Evolutionary conservation across 768 basidiomycete species (phyloP).

Genomic region (Hypholoma sublateritium): DNA sequence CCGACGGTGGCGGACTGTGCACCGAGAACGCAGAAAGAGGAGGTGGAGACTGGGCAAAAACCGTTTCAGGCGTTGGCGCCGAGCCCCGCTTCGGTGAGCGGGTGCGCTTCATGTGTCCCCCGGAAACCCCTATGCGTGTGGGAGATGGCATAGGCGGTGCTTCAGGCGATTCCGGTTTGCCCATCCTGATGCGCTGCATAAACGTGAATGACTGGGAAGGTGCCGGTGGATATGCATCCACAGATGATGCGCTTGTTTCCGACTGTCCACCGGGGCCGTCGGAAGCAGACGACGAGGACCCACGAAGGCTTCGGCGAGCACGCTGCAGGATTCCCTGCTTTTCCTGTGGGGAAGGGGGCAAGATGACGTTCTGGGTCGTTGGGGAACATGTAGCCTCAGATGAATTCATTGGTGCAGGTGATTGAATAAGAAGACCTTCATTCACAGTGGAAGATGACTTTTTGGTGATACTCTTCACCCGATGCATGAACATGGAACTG

Average conservation of each 20-base stretch:
- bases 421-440: neutral
- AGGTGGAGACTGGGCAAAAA: neutral
- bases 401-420: neutral
- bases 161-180: neutral
- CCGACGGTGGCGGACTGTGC: neutral
- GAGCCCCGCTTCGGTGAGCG: neutral
- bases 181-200: neutral
- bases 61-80: neutral
- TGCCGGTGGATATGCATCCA: neutral
- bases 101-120: neutral
- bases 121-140: neutral
- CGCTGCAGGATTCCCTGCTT: neutral
- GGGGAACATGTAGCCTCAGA: neutral
- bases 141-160: neutral
- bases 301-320: neutral
- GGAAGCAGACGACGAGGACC: neutral
- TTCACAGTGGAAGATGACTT: neutral
- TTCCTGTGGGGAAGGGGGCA: neutral
- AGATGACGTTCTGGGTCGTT: neutral
- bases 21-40: neutral
- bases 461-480: constrained; percentile 1
- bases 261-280: neutral
- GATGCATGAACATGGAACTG: neutral
- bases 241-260: neutral
- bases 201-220: neutral